Evolutionary conservation across 2,329 filamentous ascomycete genomes (phyloP).

Genomic region (Diaporthe amygdali): DNA sequence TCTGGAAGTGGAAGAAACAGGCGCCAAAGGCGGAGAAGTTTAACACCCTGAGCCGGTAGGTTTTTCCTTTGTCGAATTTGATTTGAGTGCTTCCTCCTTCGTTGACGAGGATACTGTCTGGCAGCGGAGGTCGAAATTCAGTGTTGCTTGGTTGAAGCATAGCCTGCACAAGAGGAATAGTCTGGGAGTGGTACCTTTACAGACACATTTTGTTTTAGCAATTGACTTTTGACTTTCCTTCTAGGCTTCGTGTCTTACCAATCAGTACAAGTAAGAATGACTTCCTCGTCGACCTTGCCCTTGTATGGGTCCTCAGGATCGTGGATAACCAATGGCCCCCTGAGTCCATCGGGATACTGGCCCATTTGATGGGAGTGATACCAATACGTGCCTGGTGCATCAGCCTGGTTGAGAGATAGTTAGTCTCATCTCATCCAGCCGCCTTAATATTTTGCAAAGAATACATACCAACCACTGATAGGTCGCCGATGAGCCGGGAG

Average conservation of each 20-base stretch:
- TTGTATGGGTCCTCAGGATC: slow-evolving; percentile 57
- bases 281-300: slow-evolving; percentile 57
- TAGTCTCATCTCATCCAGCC: background rate
- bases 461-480: slow-evolving; percentile 55
- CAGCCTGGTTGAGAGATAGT: slow-evolving; percentile 35
- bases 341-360: slow-evolving; percentile 69
- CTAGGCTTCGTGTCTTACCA: slow-evolving; percentile 30
- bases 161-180: slow-evolving; percentile 39
- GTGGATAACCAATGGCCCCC: slow-evolving; percentile 61
- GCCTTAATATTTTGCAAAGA: background rate
- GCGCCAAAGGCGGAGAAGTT: slow-evolving; percentile 50
- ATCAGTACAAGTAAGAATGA: slow-evolving; percentile 50
- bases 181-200: slow-evolving; percentile 48
- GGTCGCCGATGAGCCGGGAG: slow-evolving; percentile 55
- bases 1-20: slow-evolving; percentile 49
- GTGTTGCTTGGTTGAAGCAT: slow-evolving; percentile 49
- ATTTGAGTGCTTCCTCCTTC: slow-evolving; percentile 45
- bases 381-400: slow-evolving; percentile 52
- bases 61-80: slow-evolving; percentile 46
- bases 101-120: slow-evolving; percentile 47
- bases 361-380: slow-evolving; percentile 69
- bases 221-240: background rate
- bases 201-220: background rate
- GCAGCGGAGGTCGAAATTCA: slow-evolving; percentile 45
- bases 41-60: slow-evolving; percentile 53